Base-by-base conservation (phyloP, 768 basidiomycete genomes). In the Podaxis rugospora region DNA sequence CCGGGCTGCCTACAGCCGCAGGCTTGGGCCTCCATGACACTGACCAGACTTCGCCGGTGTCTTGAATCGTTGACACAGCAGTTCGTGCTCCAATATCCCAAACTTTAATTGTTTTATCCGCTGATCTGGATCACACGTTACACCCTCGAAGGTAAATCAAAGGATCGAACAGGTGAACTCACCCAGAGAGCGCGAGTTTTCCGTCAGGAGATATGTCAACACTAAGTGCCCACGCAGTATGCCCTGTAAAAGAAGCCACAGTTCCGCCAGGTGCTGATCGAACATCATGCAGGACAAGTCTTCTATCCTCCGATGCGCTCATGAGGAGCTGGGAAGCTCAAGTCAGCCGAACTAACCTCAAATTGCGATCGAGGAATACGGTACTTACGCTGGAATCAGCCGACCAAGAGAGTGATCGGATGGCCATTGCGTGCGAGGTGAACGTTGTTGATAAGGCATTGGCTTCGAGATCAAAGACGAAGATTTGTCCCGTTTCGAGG, bases 281-380 rank as follows among this genome's bases (percentile, higher is more conserved):
- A 14, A 95, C 90, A 69, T 98, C 95, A 71, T 96, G 93, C 51
- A 96, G 74, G 56, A 93, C 87, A 61, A 98, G 87, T 16, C 92
- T 85, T 71, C 93, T 93, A 74, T 96, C 95, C 71, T 98, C 95
- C 2, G 93, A 95, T 2, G 90, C 95, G 46, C 92, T 94, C 55
- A 95, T 77, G 2, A 98, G 80, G 55, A 93, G 81, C 94, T 97
- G 51, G 55, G 56, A 28, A 50, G 37, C 7, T 44, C 37, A 53
- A 32, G 35, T 56, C 55, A 11, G n/a, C 10, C 39, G 40, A 37
- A 37, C 55, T 47, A 27, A 44, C 44, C 47, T 63, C 23, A 23
- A 2, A 23, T 23, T 63, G 35, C 37, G 28, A 14, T 55, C 23
- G 61, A 46, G 10, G 46, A 59, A 62, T 67, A 67, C 58, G 57